Evolutionary conservation across 768 basidiomycete species (phyloP), one percentile per base, ranked within the genome.

Genomic region (Ephemerocybe angulata): DNA sequence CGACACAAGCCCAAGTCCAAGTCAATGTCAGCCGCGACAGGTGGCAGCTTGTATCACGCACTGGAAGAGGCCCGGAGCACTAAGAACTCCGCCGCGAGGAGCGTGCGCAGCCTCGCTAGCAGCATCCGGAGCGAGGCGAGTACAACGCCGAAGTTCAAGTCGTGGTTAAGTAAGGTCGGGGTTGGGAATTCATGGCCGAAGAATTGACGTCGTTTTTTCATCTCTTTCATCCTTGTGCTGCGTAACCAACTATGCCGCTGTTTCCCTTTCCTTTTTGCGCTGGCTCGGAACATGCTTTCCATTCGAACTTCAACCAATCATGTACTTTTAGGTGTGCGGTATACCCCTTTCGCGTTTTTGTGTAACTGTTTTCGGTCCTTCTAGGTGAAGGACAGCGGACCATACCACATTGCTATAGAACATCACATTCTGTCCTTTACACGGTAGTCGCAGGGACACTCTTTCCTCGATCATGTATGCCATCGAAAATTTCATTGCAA

Each of bases 51-150:
- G 3, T 27, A 48, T n/a, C 19, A 48, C 46, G 78, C 78, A 2
- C 65, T 74, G 50, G 80, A 82, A 63, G 79, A 76, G 60, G 76
- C 79, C 61, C 72, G 73, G 29, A 80, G 72, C 54, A 65, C 66
- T 17, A 67, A 65, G 57, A 73, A 77, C 52, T 61, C 65, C 7
- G 75, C 69, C 17, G 69, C 70, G n/a, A 65, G 73, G 57, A 79
- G 78, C 53, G 70, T 75, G 46, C 69, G 72, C 43, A 77, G 78
- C 55, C 61, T 76, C 29, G 72, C 71, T n/a, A n/a, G n/a, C 51
- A 77, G 76, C 53, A 65, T 74, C 42, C 74, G 72, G 61, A 78
- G 77, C 60, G 70, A 70, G 17, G 66, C 70, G 12, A 48, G 52
- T 19, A 75, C 71, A 54, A 67, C 68, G 1, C 63, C 73, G 12